phyloP scores from a whole-genome alignment of 768 basidiomycete species.

The Psilocybe cyanescens region DNA sequence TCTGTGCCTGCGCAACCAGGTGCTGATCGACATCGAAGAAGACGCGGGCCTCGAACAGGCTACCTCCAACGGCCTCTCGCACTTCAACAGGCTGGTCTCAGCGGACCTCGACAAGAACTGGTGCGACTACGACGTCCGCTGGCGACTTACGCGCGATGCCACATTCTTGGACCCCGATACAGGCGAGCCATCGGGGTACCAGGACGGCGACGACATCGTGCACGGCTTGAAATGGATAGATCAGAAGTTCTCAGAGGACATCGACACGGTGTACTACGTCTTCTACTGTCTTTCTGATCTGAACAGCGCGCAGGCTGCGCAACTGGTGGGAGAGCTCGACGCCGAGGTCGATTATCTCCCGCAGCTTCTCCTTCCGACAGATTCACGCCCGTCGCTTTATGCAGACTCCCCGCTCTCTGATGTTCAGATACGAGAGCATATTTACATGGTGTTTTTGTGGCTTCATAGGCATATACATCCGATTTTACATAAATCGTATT shows the following conservation, averaged over 20 bases:
- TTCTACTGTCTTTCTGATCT: constrained; percentile 16
- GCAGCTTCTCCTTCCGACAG: constrained; percentile 7
- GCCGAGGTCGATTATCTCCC: constrained; percentile 6
- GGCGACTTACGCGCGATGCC: constrained; percentile 11
- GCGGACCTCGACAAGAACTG: constrained; percentile 10
- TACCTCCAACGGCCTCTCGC: not conserved
- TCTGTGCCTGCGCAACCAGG: not conserved
- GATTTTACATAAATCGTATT: constrained; percentile 9
- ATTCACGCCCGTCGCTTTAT: not conserved
- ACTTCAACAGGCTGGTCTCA: constrained; percentile 9
- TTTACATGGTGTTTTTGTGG: constrained; percentile 14
- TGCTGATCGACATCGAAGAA: not conserved
- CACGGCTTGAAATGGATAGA: constrained; percentile 16
- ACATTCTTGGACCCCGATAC: constrained; percentile 8
- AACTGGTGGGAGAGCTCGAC: constrained; percentile 11
- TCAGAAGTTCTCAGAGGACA: constrained; percentile 13
- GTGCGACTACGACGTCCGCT: constrained; percentile 15
- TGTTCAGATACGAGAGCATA: constrained; percentile 11
- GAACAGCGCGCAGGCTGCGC: constrained; percentile 9
- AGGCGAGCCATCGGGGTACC: constrained; percentile 8
- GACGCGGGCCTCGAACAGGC: not conserved
- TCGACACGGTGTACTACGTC: constrained; percentile 16
- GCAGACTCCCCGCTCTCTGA: not conserved
- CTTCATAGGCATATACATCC: constrained; percentile 14
- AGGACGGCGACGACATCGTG: constrained; percentile 14